phyloP scores from a whole-genome alignment of 2,329 filamentous ascomycete genomes.

The Rutstroemia sp. region DNA sequence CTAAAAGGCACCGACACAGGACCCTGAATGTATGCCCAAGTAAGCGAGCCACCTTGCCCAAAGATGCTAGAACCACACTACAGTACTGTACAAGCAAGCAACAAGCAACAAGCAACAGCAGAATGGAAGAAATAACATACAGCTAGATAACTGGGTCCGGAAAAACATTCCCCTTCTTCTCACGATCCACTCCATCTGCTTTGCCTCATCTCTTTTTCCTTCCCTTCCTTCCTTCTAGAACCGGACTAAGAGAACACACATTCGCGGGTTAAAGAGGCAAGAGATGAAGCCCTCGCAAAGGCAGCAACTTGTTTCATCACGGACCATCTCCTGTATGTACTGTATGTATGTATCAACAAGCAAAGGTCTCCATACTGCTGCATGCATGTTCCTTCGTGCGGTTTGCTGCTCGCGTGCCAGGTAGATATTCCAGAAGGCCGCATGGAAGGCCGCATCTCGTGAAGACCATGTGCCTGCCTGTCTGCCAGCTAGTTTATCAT shows the following conservation, averaged over 20 bases:
- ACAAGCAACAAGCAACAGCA: no score
- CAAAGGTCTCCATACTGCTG: background rate
- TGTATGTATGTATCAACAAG: background rate
- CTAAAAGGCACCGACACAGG: no score
- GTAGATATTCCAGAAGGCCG: slow-evolving; percentile 1
- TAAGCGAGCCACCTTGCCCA: background rate
- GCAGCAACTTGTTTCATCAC: background rate
- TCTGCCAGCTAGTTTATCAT: background rate
- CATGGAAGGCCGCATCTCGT: slow-evolving; percentile 2
- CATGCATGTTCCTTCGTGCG: background rate
- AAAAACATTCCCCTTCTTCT: no score
- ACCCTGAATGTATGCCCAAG: no score
- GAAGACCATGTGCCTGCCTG: background rate
- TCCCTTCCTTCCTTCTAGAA: slow-evolving; percentile 5
- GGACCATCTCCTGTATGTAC: background rate
- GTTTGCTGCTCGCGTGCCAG: background rate
- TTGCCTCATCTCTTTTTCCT: background rate
- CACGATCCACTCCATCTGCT: background rate
- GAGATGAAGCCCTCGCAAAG: background rate
- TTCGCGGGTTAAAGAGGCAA: no score
- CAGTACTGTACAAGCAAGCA: no score
- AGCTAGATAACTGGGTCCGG: no score
- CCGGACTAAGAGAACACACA: background rate
- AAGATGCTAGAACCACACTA: background rate
- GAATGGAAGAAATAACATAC: no score